Percentiles rank a stretch among this genome's conserved stretches.
These are phyloP conservation scores for Starmerella bacillaris DNA, from an alignment of 805 yeast species.

Conservation along the genomic window DNA sequence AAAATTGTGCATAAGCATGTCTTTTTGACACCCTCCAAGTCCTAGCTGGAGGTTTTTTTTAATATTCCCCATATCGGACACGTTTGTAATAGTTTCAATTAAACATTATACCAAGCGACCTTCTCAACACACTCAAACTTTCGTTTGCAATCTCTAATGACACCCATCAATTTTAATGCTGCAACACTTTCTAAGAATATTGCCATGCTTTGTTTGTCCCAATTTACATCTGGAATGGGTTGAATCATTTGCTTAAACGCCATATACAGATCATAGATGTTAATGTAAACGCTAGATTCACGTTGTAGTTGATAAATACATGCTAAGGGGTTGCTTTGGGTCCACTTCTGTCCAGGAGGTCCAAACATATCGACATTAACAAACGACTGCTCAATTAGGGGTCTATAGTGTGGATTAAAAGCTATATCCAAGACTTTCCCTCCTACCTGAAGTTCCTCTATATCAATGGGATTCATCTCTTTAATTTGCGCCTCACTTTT, in stretches of 20 bases:
- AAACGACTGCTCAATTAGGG: conserved; percentile 27
- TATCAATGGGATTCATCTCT: conserved; percentile 14
- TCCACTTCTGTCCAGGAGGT: conserved; percentile 10
- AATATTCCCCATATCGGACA: too few species aligned
- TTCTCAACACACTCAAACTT: conserved; percentile 54
- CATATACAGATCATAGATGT: conserved; percentile 46
- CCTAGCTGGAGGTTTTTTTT: too few species aligned
- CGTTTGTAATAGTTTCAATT: too few species aligned
- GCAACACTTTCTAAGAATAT: conserved; percentile 61
- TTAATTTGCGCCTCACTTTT: not conserved
- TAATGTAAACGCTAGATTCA: conserved; percentile 56
- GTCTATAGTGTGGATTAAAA: conserved; percentile 31
- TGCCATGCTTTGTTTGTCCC: conserved; percentile 48
- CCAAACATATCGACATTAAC: conserved; percentile 23
- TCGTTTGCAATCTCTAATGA: conserved; percentile 39
- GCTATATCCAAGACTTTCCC: conserved; percentile 22
- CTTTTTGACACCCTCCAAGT: too few species aligned
- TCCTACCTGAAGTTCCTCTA: conserved; percentile 29
- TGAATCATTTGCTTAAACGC: conserved; percentile 32
- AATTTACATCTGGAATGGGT: conserved; percentile 23
- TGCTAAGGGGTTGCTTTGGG: conserved; percentile 31
- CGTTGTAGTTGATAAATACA: conserved; percentile 51
- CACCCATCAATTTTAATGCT: conserved; percentile 53
- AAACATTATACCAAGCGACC: conserved; percentile 51
- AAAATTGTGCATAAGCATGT: too few species aligned